phyloP scores from a whole-genome alignment of 2,329 filamentous ascomycete species.

The Colletotrichum kahawae region DNA sequence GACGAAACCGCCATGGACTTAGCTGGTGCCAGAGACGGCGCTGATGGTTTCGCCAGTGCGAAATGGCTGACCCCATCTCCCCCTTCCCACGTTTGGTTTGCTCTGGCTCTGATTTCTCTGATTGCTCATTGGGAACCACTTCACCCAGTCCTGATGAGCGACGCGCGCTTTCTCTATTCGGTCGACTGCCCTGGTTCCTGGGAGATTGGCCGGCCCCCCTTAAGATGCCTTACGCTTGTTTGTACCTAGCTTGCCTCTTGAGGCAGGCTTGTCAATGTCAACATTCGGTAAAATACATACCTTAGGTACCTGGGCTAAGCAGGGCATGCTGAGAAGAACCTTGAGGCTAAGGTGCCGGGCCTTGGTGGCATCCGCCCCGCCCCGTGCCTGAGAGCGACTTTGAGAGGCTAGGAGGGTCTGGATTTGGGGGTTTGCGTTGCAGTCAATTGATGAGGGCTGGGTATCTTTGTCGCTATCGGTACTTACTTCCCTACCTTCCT shows the following conservation, averaged over 20 bases:
- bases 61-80: not conserved
- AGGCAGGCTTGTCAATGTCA: not conserved
- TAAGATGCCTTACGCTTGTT: not conserved
- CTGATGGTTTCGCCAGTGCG: not conserved
- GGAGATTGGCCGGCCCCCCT: not conserved
- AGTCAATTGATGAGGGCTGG: not conserved
- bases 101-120: not conserved
- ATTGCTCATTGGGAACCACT: not conserved
- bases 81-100: not conserved
- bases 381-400: not conserved
- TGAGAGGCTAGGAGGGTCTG: not conserved
- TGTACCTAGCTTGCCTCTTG: not conserved
- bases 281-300: not conserved
- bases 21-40: not conserved
- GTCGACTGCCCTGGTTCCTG: not conserved
- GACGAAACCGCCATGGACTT: not conserved
- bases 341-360: not conserved
- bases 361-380: not conserved
- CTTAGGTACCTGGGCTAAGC: not conserved
- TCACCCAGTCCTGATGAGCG: not conserved
- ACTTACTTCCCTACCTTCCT: not conserved
- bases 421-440: not conserved
- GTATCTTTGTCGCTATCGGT: not conserved
- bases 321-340: not conserved
- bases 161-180: not conserved